Evolutionary conservation across 192 early-diverging fungal genomes (phyloP).

Genomic region (Endogone sp.): DNA sequence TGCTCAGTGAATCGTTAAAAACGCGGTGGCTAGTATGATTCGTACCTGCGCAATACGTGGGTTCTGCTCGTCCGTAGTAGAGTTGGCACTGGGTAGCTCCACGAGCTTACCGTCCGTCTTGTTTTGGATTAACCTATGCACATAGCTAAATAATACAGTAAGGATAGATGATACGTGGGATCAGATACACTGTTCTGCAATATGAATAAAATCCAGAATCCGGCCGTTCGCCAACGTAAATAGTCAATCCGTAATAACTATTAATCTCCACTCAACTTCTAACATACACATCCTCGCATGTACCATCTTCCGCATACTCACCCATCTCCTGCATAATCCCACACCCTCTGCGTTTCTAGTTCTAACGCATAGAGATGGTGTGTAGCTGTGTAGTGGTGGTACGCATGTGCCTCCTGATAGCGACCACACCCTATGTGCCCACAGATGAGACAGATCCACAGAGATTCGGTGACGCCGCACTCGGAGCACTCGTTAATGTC

Average conservation of each 20-base stretch:
- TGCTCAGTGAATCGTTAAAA: background rate
- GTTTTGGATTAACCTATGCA: slow-evolving; percentile 93
- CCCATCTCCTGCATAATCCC: slow-evolving; percentile 98
- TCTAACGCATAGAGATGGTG: slow-evolving; percentile 89
- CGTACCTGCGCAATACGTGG: background rate
- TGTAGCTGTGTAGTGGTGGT: slow-evolving; percentile 80
- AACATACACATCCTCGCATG: no score
- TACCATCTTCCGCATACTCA: no score
- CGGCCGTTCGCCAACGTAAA: no score
- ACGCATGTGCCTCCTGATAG: slow-evolving; percentile 87
- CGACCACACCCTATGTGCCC: slow-evolving; percentile 95
- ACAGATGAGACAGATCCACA: slow-evolving; percentile 98
- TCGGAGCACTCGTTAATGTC: slow-evolving; percentile 58
- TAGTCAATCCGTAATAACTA: no score
- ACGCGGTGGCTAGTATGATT: background rate
- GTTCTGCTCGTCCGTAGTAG: slow-evolving; percentile 1
- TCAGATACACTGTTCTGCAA: no score
- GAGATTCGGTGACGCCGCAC: slow-evolving; percentile 70
- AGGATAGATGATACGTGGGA: no score
- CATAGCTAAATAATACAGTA: slow-evolving; percentile 45
- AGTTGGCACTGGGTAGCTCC: slow-evolving; percentile 60
- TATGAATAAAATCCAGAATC: no score
- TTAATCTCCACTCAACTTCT: background rate
- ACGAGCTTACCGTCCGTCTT: slow-evolving; percentile 89
- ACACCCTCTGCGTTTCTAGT: slow-evolving; percentile 92